Percentiles rank a stretch among this genome's conserved stretches.
These are phyloP conservation scores for Erucastrum elatum DNA, from an alignment of 345 rosid species.

Conservation along the genomic window DNA sequence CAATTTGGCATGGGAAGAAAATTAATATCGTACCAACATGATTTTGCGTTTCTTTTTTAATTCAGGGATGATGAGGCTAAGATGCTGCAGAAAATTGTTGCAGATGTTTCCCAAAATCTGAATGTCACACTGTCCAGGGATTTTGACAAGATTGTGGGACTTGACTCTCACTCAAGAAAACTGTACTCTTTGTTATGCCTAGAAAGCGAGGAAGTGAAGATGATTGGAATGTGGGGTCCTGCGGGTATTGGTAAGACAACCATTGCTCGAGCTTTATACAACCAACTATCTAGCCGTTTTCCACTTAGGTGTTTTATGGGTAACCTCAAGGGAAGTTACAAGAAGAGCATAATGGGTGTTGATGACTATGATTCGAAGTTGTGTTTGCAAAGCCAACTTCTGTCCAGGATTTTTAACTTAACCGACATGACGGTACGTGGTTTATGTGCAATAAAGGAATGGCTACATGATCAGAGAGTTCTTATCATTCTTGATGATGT, in stretches of 20 bases:
- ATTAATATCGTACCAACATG: neutral
- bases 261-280: conserved; percentile 3
- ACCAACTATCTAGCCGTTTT: neutral
- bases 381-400: neutral
- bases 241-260: neutral
- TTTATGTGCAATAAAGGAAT: neutral
- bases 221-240: neutral
- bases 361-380: neutral
- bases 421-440: neutral
- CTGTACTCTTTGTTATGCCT: neutral
- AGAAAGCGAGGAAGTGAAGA: neutral
- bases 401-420: neutral
- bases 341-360: neutral
- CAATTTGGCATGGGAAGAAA: neutral
- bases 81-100: neutral
- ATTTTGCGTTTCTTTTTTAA: neutral
- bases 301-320: neutral
- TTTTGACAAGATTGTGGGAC: neutral
- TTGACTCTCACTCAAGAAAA: neutral
- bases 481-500: neutral
- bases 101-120: neutral
- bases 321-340: neutral
- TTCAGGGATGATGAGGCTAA: neutral
- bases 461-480: neutral
- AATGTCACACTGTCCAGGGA: neutral